Conservation (phyloP, 108 stramenopile species). For the Cyclotella baltica region DNA sequence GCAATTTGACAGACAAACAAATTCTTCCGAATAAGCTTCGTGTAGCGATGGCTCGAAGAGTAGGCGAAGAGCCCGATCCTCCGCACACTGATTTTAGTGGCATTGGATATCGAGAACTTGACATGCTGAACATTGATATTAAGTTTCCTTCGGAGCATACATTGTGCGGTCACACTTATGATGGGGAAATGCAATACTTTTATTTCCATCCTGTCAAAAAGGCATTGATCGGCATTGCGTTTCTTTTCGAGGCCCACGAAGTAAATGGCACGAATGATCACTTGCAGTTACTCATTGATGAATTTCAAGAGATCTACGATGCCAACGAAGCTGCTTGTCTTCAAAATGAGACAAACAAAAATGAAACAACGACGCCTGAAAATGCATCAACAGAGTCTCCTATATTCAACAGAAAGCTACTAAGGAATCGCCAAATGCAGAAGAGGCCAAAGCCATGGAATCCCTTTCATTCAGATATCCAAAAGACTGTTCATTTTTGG, state of each 20-base stretch:
- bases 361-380: neutral
- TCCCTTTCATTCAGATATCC: conserved; percentile 66
- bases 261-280: conserved; percentile 42
- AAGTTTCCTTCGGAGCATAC: conserved; percentile 80
- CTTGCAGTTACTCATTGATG: conserved; percentile 45
- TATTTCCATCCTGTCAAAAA: conserved; percentile 62
- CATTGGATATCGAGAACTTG: conserved; percentile 55
- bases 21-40: conserved; percentile 47
- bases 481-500: conserved; percentile 73
- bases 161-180: conserved; percentile 66
- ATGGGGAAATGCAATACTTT: conserved; percentile 84
- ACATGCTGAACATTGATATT: conserved; percentile 77
- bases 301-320: conserved; percentile 69
- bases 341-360: neutral
- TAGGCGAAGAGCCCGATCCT: conserved; percentile 36
- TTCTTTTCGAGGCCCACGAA: conserved; percentile 18
- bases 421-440: conserved; percentile 23
- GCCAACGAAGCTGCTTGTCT: conserved; percentile 42
- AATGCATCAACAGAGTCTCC: neutral
- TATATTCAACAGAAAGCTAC: neutral
- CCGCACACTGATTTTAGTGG: conserved; percentile 67
- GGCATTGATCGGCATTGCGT: conserved; percentile 23
- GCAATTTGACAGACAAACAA: conserved; percentile 36
- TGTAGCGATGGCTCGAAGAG: conserved; percentile 24
- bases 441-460: conserved; percentile 52